Conservation (phyloP, 2,329 filamentous ascomycete species). For the Tolypocladium tundrense region DNA sequence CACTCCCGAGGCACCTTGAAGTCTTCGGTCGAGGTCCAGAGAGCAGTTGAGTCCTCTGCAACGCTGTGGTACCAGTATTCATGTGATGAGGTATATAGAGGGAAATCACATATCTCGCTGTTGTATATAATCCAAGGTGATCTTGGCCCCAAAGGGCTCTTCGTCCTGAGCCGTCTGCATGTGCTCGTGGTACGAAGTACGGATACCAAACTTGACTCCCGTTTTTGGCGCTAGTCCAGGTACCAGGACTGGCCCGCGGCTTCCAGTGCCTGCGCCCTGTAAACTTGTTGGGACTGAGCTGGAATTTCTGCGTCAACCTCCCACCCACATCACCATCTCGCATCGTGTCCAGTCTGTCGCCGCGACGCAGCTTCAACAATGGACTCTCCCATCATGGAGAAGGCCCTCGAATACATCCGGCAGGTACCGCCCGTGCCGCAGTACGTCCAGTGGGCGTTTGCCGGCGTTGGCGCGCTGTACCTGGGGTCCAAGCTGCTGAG, state of each 20-base stretch:
- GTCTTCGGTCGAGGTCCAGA: not conserved
- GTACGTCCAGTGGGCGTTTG: conserved; percentile 34
- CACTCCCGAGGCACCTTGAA: not conserved
- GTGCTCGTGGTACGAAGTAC: not conserved
- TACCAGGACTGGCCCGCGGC: not conserved
- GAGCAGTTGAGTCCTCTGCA: not conserved
- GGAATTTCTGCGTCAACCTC: not conserved
- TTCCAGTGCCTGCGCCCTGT: not conserved
- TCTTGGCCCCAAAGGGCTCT: too few relatives aligned
- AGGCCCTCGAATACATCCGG: conserved; percentile 14
- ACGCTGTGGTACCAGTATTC: not conserved
- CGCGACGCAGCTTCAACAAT: not conserved
- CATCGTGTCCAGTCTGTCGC: not conserved
- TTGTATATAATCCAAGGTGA: not conserved
- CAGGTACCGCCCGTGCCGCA: conserved; percentile 27
- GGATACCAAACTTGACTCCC: not conserved
- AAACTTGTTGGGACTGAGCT: not conserved
- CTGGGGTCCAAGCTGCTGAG: conserved; percentile 46
- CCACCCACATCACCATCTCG: not conserved
- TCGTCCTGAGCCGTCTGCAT: not conserved
- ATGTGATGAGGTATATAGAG: not conserved
- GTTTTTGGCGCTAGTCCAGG: not conserved
- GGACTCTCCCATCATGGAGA: conserved; percentile 14
- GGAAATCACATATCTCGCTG: rapidly evolving
- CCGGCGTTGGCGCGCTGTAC: conserved; percentile 48